Conservation (phyloP, 2,329 filamentous ascomycete genomes). For the Fusarium sp. region DNA sequence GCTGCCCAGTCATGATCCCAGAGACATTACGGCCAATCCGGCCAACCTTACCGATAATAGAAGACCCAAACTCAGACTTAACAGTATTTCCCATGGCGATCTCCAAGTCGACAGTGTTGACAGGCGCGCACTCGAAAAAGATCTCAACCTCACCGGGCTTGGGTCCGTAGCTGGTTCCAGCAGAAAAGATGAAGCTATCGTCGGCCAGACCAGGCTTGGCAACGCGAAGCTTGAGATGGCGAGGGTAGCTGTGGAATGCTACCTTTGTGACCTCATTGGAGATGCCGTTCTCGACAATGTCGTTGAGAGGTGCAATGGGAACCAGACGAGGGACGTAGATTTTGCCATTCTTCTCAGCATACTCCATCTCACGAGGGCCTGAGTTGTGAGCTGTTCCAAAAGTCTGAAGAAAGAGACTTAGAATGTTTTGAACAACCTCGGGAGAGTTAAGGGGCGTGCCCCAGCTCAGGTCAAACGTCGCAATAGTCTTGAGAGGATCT, state of each 20-base stretch:
- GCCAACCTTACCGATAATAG: conserved; percentile 54
- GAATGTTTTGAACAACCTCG: conserved; percentile 31
- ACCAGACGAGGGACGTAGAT: conserved; percentile 59
- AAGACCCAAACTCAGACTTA: conserved; percentile 52
- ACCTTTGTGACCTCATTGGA: conserved; percentile 12
- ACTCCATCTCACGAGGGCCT: conserved; percentile 56
- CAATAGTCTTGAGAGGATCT: conserved; percentile 55
- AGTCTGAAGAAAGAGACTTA: conserved; percentile 41
- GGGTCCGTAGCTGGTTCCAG: conserved; percentile 36
- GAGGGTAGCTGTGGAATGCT: conserved; percentile 36
- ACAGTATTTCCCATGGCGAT: conserved; percentile 48
- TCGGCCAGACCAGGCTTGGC: conserved; percentile 44
- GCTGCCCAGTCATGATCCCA: conserved; percentile 51
- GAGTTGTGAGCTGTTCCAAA: conserved; percentile 34
- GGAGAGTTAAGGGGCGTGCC: conserved; percentile 14
- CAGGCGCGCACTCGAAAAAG: conserved; percentile 50
- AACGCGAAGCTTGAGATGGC: conserved; percentile 42
- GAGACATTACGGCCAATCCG: conserved; percentile 50
- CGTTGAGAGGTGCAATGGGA: conserved; percentile 55
- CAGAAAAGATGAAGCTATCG: conserved; percentile 43
- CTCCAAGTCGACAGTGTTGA: conserved; percentile 54
- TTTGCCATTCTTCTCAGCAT: conserved; percentile 51
- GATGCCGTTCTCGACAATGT: conserved; percentile 54
- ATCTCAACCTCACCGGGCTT: conserved; percentile 54
- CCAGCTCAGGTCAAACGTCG: conserved; percentile 54